Evolutionary conservation across 495 filamentous ascomycete species (phyloP).

Genomic region (Xylaria flabelliformis): DNA sequence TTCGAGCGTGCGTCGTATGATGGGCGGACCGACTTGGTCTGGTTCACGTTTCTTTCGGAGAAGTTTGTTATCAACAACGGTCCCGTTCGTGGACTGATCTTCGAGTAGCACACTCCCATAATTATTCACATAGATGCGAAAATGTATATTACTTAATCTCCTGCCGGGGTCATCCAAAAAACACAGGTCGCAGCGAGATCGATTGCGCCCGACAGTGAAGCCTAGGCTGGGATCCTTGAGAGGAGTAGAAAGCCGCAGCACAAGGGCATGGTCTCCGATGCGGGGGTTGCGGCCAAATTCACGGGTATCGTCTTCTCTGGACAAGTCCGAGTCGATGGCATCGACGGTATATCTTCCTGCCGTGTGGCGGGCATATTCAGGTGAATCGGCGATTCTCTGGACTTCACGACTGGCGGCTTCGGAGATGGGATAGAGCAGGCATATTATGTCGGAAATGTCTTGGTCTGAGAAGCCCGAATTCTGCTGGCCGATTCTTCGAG

Average conservation of each 20-base stretch:
- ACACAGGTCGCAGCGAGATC: conserved; percentile 72
- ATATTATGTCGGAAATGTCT: conserved; percentile 86
- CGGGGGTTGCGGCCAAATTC: conserved; percentile 55
- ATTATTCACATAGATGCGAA: conserved; percentile 84
- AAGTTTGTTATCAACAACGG: conserved; percentile 73
- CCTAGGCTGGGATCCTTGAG: conserved; percentile 69
- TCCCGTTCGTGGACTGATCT: conserved; percentile 92
- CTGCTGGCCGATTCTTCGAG: conserved; percentile 74
- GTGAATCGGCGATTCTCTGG: conserved; percentile 51
- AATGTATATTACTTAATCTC: conserved; percentile 86
- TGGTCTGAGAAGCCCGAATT: conserved; percentile 79
- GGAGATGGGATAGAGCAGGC: conserved; percentile 83
- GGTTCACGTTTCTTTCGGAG: conserved; percentile 54
- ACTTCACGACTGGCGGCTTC: conserved; percentile 73
- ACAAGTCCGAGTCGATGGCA: conserved; percentile 56
- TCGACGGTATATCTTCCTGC: conserved; percentile 48
- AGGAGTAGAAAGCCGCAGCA: conserved; percentile 75
- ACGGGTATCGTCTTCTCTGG: conserved; percentile 46
- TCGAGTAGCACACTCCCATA: conserved; percentile 86
- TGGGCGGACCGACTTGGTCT: conserved; percentile 39
- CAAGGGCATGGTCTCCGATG: conserved; percentile 71
- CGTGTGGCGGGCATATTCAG: conserved; percentile 47
- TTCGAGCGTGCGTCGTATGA: conserved; percentile 64
- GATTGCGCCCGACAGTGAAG: conserved; percentile 85
- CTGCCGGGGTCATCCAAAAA: conserved; percentile 63